Evolutionary conservation across 805 yeast genomes (phyloP), one percentile per base, ranked within the genome.

Genomic region (Pichia thaimueangensis): DNA sequence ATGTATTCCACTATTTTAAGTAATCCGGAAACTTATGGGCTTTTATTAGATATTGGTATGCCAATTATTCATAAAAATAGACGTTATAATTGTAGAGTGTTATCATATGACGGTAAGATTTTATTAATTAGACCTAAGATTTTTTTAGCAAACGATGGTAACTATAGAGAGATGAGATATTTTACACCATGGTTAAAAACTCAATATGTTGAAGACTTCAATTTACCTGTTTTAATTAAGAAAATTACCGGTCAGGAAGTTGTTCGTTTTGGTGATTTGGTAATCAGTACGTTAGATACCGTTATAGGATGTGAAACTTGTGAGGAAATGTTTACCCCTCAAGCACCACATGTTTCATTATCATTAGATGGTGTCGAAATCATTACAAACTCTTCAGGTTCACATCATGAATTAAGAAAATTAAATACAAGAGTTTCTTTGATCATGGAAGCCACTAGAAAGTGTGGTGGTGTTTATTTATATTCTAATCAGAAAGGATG

Each of bases 221-320:
- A 73, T 24, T 70, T 94, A 45, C 98, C 98, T 3, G 71, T 80
- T 42, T 58, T 68, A 51, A 78, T 93, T 42, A 78, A 76, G 47
- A 69, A 70, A 47, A 59, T 82, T 36, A 77, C 89, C 0, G 82
- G 80, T 15, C 96, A 88, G 60, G 27, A 38, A 5, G 49, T 62
- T 21, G 62, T 68, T 11, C 76, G 74, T 23, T 80, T 93, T 63
- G 99, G 99, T 39, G 97, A 93, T 68, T 94, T 94, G 43, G 84
- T 86, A 4, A 68, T 93, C 34, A 77, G 83, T 40, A 84, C 96
- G 1, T 59, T 78, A 45, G 97, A 89, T 55, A 87, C 97, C 0
- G 80, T 83, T 34, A 71, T 93, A 43, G 99, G 99, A n/a, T 86
- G 91, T 35, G 99, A 93, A 63, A 94, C 99, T 0, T 93, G 99